A percentile compares a stretch with the other conserved stretches of the same genome.
Evolutionary conservation across 345 rosid species (phyloP).

Genomic region (Lagerstroemia speciosa): DNA sequence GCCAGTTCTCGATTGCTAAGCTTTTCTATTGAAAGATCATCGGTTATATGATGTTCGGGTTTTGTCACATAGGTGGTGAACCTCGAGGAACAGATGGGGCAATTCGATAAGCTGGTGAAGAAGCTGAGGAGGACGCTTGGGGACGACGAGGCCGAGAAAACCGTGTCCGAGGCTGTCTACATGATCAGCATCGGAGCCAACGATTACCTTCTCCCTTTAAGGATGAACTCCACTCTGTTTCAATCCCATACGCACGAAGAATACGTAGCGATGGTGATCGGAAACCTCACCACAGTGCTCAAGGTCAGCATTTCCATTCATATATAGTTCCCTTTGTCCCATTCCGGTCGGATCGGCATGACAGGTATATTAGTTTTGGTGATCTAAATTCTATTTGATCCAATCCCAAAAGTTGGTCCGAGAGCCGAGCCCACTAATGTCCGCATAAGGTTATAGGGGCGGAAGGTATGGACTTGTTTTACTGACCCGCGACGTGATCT

Average conservation of each 20-base stretch:
- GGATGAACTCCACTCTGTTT: conserved; percentile 1
- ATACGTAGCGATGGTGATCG: conserved; percentile 16
- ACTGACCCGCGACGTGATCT: too few relatives aligned
- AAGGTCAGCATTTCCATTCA: conserved; percentile 11
- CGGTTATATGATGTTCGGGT: background rate
- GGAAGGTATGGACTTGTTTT: too few relatives aligned
- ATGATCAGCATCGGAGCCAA: conserved; percentile 17
- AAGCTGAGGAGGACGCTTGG: conserved; percentile 10
- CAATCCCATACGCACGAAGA: conserved; percentile 3
- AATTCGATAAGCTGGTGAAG: conserved; percentile 14
- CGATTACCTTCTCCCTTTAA: background rate
- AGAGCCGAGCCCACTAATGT: too few relatives aligned
- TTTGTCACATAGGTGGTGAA: conserved; percentile 13
- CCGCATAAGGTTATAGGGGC: too few relatives aligned
- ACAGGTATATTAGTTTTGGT: too few relatives aligned
- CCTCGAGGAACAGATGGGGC: conserved; percentile 13
- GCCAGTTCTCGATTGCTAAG: too few relatives aligned
- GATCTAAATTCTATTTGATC: too few relatives aligned
- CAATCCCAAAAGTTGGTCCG: too few relatives aligned
- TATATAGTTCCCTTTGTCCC: too few relatives aligned
- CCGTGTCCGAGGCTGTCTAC: conserved; percentile 13
- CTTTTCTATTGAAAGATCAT: too few relatives aligned
- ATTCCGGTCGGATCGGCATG: too few relatives aligned
- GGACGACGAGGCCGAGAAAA: background rate
- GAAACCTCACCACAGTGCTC: conserved; percentile 15